Evolutionary conservation across 1,139 yeast genomes (phyloP), one percentile per base, ranked within the genome.

Genomic region (Suhomyces terraborum): DNA sequence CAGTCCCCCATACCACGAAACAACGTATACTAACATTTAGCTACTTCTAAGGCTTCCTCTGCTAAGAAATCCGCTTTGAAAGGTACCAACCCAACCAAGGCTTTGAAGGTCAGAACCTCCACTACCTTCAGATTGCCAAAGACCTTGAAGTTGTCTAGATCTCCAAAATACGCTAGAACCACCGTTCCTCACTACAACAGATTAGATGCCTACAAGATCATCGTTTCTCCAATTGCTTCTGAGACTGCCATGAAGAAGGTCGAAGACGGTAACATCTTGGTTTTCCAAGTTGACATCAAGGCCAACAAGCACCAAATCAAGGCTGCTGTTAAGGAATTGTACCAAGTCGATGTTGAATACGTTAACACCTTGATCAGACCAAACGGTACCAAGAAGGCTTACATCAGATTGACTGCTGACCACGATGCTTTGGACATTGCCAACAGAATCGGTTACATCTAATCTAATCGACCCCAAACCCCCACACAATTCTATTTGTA

Each of bases 401-500:
- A 86, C 82, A 93, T 93, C 73, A 89, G 96, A 81, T 87, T 93
- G 74, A 89, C 98, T 68, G 94, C 97, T 73, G 98, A 94, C 78
- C 88, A 85, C 82, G 99, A 93, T 79, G 98, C 98, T 74, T 87
- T 94, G 75, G 99, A 93, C 75, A 91, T 93, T 76, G 99, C 98
- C 75, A 91, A 91, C 96, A 89, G 94, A 81, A 93, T 91, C 71
- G 98, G 98, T 79, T 89, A 89, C 93, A 85, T 88, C 75, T 88
- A 82, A 82, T 36, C 40, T 38, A 31, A 41, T 32, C 27, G 36
- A 32, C 41, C 43, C 40, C 39, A 42, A n/a, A 41, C 36, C 39
- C 42, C 24, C 41, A 39, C 42, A 38, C 39, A 39, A 41, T 46
- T 46, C 49, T 43, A 46, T 46, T 46, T 46, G 49, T 46, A 46